Evolutionary conservation across 2,329 filamentous ascomycete genomes (phyloP), one percentile per base, ranked within the genome.

Genomic region (Herpomyces periplanetae): DNA sequence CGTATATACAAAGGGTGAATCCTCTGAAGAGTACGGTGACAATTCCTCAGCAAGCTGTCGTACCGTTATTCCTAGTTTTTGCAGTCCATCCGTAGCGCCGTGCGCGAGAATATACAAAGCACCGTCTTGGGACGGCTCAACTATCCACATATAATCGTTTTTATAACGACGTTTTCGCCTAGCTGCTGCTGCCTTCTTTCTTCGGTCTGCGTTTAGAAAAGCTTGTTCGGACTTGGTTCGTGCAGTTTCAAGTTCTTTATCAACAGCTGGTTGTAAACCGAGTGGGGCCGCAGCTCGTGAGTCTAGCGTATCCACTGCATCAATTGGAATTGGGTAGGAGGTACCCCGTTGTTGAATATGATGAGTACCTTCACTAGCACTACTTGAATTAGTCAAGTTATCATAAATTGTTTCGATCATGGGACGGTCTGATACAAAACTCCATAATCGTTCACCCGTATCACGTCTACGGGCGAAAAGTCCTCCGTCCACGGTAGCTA

Each of bases 401-500:
- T 71, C 56, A 36, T 88, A 73, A 23, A 54, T 58, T 17, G 69
- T 87, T 40, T 88, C 65, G 25, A 91, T 61, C 55, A 87, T 73
- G 28, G 75, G 68, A 30, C 62, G 57, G 29, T 69, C 64, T 24
- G 64, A 56, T 38, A 69, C 57, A 25, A 87, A 50, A 32, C 64
- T 61, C 80, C 80, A 91, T 35, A 60, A 62, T 30, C 63, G 51
- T 26, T 60, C 51, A 30, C 80, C 80, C 20, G 64, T 80, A 36
- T 61, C 64, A 32, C 80, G 57, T 44, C 88, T 69, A 39, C 59
- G 59, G 37, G 75, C 73, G 44, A 87, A 66, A 33, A 91, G 56
- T 38, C 69, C 66, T 50, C 80, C 80, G 50, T 91, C 73, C 56
- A 91, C 66, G 54, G 80, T 91, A 66, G 80, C 75, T 64, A 96